Conservation (phyloP, 139 green algal genomes). For the Nannochloris sp. region DNA sequence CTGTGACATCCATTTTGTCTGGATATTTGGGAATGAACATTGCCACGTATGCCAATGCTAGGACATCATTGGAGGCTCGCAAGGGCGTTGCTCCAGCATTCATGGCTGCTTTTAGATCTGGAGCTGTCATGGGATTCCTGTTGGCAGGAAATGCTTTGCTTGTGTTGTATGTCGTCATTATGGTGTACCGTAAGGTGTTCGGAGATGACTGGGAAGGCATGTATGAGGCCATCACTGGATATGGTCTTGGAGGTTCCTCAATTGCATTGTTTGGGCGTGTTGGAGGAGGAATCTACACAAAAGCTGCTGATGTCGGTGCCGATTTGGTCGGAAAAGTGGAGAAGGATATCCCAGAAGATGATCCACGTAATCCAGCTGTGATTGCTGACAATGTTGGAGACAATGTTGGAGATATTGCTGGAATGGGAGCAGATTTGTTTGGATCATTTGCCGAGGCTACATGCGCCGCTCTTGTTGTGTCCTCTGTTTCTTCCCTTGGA, state of each 20-base stretch:
- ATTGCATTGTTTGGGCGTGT: slow-evolving; percentile 96
- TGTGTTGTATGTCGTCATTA: slow-evolving; percentile 74
- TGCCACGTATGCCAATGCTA: slow-evolving; percentile 93
- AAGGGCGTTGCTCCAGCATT: slow-evolving; percentile 92
- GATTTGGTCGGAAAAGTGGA: slow-evolving; percentile 98
- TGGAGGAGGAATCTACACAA: slow-evolving; percentile 95
- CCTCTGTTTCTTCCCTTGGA: slow-evolving; percentile 64
- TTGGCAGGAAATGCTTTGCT: slow-evolving; percentile 80
- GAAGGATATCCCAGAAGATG: slow-evolving; percentile 98
- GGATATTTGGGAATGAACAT: slow-evolving; percentile 96
- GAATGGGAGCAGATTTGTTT: slow-evolving; percentile 97
- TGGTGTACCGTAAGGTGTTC: slow-evolving; percentile 68
- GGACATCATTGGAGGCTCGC: slow-evolving; percentile 86
- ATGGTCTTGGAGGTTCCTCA: slow-evolving; percentile 91
- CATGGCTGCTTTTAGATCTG: slow-evolving; percentile 91
- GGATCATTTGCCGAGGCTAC: slow-evolving; percentile 94
- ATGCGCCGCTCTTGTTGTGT: slow-evolving; percentile 88
- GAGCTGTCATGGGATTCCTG: slow-evolving; percentile 97
- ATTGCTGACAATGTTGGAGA: slow-evolving; percentile 98
- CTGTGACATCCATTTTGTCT: slow-evolving; percentile 78
- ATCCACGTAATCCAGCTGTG: slow-evolving; percentile 95
- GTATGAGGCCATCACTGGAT: slow-evolving; percentile 95
- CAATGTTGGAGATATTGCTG: slow-evolving; percentile 98
- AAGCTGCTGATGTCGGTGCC: slow-evolving; percentile 95
- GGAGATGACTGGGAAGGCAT: slow-evolving; percentile 84